Evolutionary conservation across 2,329 filamentous ascomycete genomes (phyloP), one percentile per base, ranked within the genome.

Genomic region (Ophiosphaerella korrae): DNA sequence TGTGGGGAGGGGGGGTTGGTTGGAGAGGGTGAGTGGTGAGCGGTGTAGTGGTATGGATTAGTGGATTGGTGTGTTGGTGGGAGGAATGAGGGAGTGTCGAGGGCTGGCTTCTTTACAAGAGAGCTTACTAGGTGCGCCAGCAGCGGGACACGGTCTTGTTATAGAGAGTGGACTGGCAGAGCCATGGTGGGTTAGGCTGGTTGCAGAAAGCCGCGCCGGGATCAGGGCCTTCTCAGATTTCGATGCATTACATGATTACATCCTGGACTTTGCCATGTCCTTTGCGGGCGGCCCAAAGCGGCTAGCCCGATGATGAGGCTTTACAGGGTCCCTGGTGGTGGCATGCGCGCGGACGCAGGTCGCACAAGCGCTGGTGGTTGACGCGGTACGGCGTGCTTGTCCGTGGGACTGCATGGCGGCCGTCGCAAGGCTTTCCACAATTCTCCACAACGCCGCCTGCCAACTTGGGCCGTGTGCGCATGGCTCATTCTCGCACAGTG

Each of bases 221-320:
- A 57, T 51, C 57, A 60, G 55, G 57, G 57, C 50, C 45, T 45
- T 58, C 16, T 50, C 43, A 55, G 50, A 60, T 55, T 45, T 44
- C 42, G 31, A 50, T 50, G 42, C 42, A 38, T 11, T 21, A 37
- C 26, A 42, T 21, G 18, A 21, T 4, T 21, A 21, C 18, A 38
- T 50, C 51, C 57, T 60, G 40, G 40, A 35, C 42, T 44, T 44
- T 44, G 42, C 42, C 42, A 50, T 52, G 48, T 42, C 42, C 40
- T 52, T 34, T 21, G 46, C 50, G 45, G 43, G 38, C 29, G 48
- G 50, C 50, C 48, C 48, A 45, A 51, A 43, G 44, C 38, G 42
- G 42, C 48, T 60, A 55, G 49, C 46, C 13, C 18, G 18, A 24
- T 18, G 41, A 50, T 37, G 9, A n/a, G 40, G 40, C 26, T 12